phyloP scores from a whole-genome alignment of 805 yeast genomes.

The Saccharomycopsis oosterbeekiorum region DNA sequence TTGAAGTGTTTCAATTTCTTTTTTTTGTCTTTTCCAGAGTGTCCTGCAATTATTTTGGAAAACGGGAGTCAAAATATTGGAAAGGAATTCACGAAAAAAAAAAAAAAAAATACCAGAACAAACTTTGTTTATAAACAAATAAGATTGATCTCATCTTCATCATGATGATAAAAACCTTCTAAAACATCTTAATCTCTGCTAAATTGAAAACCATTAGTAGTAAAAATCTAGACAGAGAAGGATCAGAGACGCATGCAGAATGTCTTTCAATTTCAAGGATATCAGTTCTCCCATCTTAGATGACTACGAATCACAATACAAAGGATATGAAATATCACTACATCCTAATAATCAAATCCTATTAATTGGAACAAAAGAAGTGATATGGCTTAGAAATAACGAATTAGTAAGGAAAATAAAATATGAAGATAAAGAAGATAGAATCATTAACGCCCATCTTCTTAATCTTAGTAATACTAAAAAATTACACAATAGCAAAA shows the following conservation, averaged over 20 bases:
- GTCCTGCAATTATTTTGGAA: not conserved
- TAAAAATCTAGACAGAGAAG: not conserved
- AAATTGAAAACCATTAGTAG: not conserved
- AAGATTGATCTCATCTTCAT: not conserved
- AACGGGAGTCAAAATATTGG: not conserved
- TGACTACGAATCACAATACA: not conserved
- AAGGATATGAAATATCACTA: slow-evolving; percentile 1
- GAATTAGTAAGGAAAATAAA: slow-evolving; percentile 9
- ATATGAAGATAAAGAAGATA: slow-evolving; percentile 6
- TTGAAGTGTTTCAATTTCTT: not conserved
- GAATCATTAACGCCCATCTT: slow-evolving; percentile 11
- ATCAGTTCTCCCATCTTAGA: not conserved
- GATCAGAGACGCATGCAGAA: not conserved
- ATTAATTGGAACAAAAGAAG: slow-evolving; percentile 2
- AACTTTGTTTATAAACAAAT: not conserved
- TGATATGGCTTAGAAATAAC: slow-evolving; percentile 13
- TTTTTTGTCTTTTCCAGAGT: not conserved
- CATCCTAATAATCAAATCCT: slow-evolving; percentile 5
- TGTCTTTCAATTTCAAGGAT: not conserved
- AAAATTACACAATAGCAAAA: not conserved
- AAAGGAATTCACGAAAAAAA: not conserved
- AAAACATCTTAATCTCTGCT: not conserved
- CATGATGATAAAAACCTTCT: too few relatives aligned
- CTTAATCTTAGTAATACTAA: slow-evolving; percentile 3
- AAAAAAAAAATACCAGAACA: not conserved